phyloP scores from a whole-genome alignment of 73 alveolate genomes.

The Paramecium bursaria region DNA sequence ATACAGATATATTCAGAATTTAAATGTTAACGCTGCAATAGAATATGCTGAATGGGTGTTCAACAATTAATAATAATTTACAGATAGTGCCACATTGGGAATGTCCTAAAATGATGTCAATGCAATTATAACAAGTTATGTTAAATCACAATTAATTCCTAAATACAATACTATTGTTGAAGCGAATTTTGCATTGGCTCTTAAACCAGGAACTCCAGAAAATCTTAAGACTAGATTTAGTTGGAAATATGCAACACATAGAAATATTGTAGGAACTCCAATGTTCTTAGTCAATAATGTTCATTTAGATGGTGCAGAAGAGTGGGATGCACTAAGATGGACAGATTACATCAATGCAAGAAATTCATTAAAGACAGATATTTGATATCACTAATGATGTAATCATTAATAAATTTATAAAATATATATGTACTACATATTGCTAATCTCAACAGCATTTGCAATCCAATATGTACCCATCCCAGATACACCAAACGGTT shows the following conservation, averaged over 20 bases:
- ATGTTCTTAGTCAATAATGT: conserved; percentile 60
- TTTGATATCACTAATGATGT: conserved; percentile 50
- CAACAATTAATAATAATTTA: conserved; percentile 19
- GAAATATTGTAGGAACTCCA: conserved; percentile 70
- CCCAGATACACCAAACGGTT: conserved; percentile 64
- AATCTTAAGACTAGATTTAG: conserved; percentile 54
- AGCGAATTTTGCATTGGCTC: conserved; percentile 12
- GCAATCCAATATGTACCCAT: conserved; percentile 66
- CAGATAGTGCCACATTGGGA: conserved; percentile 49
- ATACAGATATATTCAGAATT: conserved; percentile 11
- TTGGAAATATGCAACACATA: conserved; percentile 69
- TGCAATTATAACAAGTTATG: no score
- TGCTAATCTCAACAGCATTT: conserved; percentile 22
- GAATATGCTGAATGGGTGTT: neutral
- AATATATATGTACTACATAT: neutral
- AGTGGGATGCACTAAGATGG: conserved; percentile 8
- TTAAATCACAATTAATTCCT: no score
- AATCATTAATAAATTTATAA: conserved; percentile 37
- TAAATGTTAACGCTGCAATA: conserved; percentile 10
- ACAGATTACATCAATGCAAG: neutral
- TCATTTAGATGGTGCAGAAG: conserved; percentile 63
- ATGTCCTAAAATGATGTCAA: neutral
- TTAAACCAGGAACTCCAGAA: conserved; percentile 23
- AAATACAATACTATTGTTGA: conserved; percentile 22
- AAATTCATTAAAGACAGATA: conserved; percentile 15